Conservation (phyloP, 768 basidiomycete genomes). For the Serendipita sp. region DNA sequence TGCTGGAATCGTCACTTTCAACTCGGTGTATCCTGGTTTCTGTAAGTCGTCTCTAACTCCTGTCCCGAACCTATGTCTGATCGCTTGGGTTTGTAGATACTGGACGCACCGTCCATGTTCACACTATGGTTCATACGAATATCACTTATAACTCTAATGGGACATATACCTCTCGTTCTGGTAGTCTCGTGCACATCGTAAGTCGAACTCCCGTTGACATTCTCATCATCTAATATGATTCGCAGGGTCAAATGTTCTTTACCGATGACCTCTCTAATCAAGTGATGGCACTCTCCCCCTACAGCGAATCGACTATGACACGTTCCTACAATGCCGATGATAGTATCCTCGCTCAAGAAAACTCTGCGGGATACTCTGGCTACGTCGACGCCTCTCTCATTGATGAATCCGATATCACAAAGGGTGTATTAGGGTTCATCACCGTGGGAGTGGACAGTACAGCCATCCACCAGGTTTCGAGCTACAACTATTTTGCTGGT, state of each 20-base stretch:
- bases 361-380: slow-evolving; percentile 18
- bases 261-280: slow-evolving; percentile 20
- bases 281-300: slow-evolving; percentile 18
- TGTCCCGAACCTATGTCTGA: background rate
- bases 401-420: slow-evolving; percentile 19
- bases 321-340: slow-evolving; percentile 21
- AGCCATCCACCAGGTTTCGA: background rate
- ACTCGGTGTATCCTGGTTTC: slow-evolving; percentile 23
- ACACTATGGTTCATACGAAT: slow-evolving; percentile 21
- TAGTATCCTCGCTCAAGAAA: slow-evolving; percentile 15
- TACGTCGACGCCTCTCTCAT: slow-evolving; percentile 16
- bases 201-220: background rate
- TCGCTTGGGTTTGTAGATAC: slow-evolving; percentile 12
- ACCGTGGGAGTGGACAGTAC: slow-evolving; percentile 7
- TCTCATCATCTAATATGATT: background rate
- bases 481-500: background rate
- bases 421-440: slow-evolving; percentile 21
- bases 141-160: slow-evolving; percentile 8
- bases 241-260: slow-evolving; percentile 25
- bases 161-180: slow-evolving; percentile 19
- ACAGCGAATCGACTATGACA: slow-evolving; percentile 17
- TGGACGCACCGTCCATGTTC: slow-evolving; percentile 24
- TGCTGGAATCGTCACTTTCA: slow-evolving; percentile 24
- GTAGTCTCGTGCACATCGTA: slow-evolving; percentile 21
- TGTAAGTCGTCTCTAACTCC: slow-evolving; percentile 4